Conservation (phyloP, 306 rosid species). For the Cicer bijugum region DNA sequence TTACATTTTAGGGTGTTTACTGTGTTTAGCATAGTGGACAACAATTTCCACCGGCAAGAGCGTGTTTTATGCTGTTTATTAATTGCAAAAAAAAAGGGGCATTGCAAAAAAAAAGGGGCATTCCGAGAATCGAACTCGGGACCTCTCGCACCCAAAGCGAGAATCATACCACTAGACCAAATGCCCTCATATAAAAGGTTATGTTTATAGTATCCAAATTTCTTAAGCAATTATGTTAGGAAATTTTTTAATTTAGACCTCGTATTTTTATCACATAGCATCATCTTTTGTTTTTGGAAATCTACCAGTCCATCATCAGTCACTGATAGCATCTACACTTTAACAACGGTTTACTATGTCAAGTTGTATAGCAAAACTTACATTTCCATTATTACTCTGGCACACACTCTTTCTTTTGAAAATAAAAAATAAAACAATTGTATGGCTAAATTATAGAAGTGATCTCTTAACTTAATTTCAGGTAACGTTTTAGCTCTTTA, state of each 20-base stretch:
- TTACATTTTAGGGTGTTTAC: no score
- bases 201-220: background rate
- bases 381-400: background rate
- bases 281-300: background rate
- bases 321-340: background rate
- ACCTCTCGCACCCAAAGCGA: conserved; percentile 47
- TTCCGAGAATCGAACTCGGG: no score
- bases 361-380: background rate
- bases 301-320: no score
- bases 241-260: background rate
- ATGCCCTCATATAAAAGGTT: background rate
- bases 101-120: background rate
- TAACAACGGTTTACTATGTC: background rate
- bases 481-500: no score
- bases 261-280: background rate
- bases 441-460: background rate
- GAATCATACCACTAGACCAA: conserved; percentile 67
- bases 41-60: no score
- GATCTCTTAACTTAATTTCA: no score
- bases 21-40: no score
- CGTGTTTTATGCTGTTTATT: conserved; percentile 17
- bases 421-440: no score
- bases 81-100: background rate
- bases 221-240: background rate
- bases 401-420: no score